Evolutionary conservation across 768 basidiomycete species (phyloP).

Genomic region (Cubamyces lactineus): DNA sequence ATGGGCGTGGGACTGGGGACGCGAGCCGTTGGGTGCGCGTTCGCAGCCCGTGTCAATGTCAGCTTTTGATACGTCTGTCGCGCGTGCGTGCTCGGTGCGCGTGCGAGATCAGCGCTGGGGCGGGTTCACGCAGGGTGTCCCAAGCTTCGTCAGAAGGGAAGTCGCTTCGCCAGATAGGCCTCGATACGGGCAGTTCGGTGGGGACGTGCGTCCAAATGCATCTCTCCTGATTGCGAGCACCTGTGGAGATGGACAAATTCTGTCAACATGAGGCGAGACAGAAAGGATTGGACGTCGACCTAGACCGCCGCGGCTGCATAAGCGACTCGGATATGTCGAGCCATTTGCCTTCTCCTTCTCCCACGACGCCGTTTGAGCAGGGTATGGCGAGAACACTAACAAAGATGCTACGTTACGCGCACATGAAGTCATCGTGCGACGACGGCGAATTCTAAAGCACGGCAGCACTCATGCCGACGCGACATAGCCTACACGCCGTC

Average conservation of each 20-base stretch:
- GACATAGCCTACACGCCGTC: background rate
- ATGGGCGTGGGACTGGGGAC: constrained; percentile 11
- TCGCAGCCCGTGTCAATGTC: constrained; percentile 10
- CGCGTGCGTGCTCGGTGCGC: background rate
- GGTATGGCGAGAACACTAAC: background rate
- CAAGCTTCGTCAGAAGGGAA: no score
- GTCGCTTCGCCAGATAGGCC: no score
- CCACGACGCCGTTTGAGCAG: background rate
- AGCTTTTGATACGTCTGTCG: background rate
- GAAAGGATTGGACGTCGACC: no score
- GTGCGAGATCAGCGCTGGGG: constrained; percentile 7
- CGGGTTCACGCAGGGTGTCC: no score
- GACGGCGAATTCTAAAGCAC: background rate
- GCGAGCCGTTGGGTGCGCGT: constrained; percentile 3
- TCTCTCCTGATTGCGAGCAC: no score
- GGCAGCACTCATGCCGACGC: background rate
- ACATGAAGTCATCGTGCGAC: background rate
- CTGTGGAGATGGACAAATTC: no score
- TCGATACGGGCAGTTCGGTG: no score
- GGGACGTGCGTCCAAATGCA: no score
- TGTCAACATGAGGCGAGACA: no score
- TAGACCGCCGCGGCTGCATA: no score
- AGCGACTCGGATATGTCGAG: background rate
- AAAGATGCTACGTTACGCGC: background rate
- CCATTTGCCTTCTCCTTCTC: background rate